Conservation (phyloP, 2,329 filamentous ascomycete genomes). For the Zymoseptoria brevis region DNA sequence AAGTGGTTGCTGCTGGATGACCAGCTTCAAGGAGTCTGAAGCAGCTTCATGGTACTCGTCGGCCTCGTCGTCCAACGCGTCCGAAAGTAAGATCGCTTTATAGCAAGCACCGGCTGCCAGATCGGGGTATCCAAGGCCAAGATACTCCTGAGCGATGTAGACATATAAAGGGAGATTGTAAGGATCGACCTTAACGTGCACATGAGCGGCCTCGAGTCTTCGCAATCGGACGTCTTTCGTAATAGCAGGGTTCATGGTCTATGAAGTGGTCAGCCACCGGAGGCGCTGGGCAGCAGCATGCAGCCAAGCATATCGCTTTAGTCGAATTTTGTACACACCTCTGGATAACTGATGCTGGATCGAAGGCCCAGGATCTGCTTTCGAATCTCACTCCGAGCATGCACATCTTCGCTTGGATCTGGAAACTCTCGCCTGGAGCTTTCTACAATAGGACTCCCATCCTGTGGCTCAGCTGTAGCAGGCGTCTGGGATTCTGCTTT, state of each 20-base stretch:
- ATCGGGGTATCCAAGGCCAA: conserved; percentile 75
- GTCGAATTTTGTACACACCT: conserved; percentile 12
- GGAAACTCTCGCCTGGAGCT: neutral
- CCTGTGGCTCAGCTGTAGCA: neutral
- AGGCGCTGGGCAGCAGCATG: neutral
- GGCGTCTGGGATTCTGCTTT: neutral
- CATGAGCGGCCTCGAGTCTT: conserved; percentile 9
- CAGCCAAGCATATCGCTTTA: neutral
- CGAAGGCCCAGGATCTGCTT: conserved; percentile 5
- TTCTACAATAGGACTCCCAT: neutral
- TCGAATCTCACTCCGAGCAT: neutral
- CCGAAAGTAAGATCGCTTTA: conserved; percentile 74
- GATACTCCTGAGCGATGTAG: conserved; percentile 63
- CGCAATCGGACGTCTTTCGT: neutral
- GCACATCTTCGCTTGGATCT: neutral
- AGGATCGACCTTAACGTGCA: conserved; percentile 9
- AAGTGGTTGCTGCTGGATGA: conserved; percentile 20
- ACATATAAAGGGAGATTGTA: conserved; percentile 22
- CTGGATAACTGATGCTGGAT: conserved; percentile 10
- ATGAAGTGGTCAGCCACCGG: neutral
- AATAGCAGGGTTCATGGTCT: neutral
- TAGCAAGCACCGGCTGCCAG: conserved; percentile 86
- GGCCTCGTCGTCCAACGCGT: conserved; percentile 68
- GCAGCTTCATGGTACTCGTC: conserved; percentile 76
- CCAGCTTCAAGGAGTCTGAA: conserved; percentile 36